A percentile compares a stretch with the other conserved stretches of the same genome.
phyloP scores from a whole-genome alignment of 1,139 yeast species.

The Yamadazyma siamensis region DNA sequence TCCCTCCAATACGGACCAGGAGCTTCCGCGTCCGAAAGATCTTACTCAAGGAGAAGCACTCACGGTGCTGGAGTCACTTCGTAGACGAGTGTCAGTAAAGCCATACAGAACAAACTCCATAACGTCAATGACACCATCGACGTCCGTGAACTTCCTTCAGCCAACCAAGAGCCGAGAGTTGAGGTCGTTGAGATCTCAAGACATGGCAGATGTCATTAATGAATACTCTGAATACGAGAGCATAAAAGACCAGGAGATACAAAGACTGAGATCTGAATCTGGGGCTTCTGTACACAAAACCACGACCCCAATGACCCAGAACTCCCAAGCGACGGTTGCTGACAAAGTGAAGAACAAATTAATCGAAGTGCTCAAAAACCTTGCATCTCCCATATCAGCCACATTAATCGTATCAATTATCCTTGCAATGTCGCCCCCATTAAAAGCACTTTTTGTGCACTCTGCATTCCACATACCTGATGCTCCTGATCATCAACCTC shows the following conservation, averaged over 20 bases:
- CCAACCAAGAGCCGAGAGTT: constrained; percentile 32
- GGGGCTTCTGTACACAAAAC: not conserved
- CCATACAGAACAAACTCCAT: too few species aligned
- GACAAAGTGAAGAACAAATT: constrained; percentile 10
- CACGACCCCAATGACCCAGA: not conserved
- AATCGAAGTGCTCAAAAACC: constrained; percentile 42
- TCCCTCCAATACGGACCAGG: constrained; percentile 4
- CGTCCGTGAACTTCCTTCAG: constrained; percentile 12
- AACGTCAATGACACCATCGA: constrained; percentile 8
- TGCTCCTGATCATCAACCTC: constrained; percentile 86
- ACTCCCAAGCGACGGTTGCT: constrained; percentile 1
- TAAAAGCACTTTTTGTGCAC: constrained; percentile 71
- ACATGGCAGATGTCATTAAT: constrained; percentile 52
- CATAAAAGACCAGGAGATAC: constrained; percentile 19
- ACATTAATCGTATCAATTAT: constrained; percentile 60
- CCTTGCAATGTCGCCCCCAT: constrained; percentile 82
- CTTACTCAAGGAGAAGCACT: constrained; percentile 7
- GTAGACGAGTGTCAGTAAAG: constrained; percentile 6
- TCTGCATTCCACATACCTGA: constrained; percentile 32
- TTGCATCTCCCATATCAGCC: constrained; percentile 67
- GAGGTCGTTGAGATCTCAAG: constrained; percentile 48
- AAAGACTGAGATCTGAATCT: constrained; percentile 11
- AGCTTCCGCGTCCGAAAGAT: constrained; percentile 13
- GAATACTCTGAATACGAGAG: constrained; percentile 55
- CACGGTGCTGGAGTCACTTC: constrained; percentile 1